phyloP scores from a whole-genome alignment of 495 filamentous ascomycete genomes.

The Daldinia grandis region DNA sequence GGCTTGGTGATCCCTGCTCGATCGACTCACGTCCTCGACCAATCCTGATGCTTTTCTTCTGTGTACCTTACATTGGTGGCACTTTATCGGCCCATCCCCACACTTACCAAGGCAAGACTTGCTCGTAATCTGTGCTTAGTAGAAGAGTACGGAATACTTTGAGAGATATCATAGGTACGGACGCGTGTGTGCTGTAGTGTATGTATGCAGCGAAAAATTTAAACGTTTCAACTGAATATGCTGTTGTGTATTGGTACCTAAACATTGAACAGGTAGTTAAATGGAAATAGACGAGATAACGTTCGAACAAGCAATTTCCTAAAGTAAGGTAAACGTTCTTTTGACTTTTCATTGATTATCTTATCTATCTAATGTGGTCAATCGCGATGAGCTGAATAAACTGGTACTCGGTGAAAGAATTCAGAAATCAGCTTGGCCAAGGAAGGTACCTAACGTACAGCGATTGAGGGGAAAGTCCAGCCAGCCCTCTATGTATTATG shows the following conservation, averaged over 20 bases:
- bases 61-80: slow-evolving; percentile 40
- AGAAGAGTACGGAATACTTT: background rate
- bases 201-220: background rate
- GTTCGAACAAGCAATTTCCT: background rate
- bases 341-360: background rate
- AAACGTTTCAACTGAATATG: background rate
- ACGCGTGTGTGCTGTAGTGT: slow-evolving; percentile 6
- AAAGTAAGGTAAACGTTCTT: background rate
- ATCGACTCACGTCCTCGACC: slow-evolving; percentile 30
- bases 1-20: slow-evolving; percentile 16
- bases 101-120: slow-evolving; percentile 10
- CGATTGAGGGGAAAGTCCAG: slow-evolving; percentile 22
- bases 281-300: background rate
- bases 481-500: slow-evolving; percentile 18
- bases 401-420: slow-evolving; percentile 22
- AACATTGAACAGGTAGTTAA: no score
- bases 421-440: slow-evolving; percentile 24
- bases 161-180: slow-evolving; percentile 27
- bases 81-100: slow-evolving; percentile 34
- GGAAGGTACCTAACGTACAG: background rate
- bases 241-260: background rate
- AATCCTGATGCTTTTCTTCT: slow-evolving; percentile 26
- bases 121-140: slow-evolving; percentile 13
- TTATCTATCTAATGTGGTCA: background rate
- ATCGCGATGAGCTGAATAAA: background rate